phyloP scores from a whole-genome alignment of 495 filamentous ascomycete species.

The Filosporella fistucella region DNA sequence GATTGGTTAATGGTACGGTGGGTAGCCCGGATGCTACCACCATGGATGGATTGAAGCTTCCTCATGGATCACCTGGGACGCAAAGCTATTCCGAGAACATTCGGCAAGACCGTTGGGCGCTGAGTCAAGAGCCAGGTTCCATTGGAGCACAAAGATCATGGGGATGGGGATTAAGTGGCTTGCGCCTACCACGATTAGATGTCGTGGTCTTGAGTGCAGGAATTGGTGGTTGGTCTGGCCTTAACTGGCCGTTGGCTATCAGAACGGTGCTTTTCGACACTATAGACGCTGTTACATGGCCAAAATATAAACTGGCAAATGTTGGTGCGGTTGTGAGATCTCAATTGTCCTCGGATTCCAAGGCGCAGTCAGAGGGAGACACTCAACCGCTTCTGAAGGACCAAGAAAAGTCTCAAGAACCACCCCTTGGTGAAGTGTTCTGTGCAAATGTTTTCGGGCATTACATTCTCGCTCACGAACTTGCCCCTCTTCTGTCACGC shows the following conservation, averaged over 20 bases:
- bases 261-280: conserved; percentile 61
- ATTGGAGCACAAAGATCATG: conserved; percentile 17
- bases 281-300: conserved; percentile 68
- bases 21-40: conserved; percentile 40
- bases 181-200: conserved; percentile 67
- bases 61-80: conserved; percentile 30
- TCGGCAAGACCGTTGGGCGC: conserved; percentile 19
- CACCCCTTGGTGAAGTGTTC: conserved; percentile 73
- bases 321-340: conserved; percentile 46
- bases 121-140: conserved; percentile 20
- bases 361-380: conserved; percentile 8
- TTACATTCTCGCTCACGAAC: conserved; percentile 80
- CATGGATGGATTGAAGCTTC: conserved; percentile 28
- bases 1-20: conserved; percentile 38
- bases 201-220: conserved; percentile 84
- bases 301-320: conserved; percentile 63
- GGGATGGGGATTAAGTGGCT: conserved; percentile 25
- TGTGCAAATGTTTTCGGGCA: conserved; percentile 93
- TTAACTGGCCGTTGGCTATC: conserved; percentile 64
- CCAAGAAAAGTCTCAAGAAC: conserved; percentile 34
- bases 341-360: conserved; percentile 7
- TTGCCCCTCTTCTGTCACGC: conserved; percentile 62
- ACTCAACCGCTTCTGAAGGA: conserved; percentile 10
- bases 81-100: conserved; percentile 17
- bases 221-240: conserved; percentile 76